A percentile compares a stretch with the other conserved stretches of the same genome.
Conservation (phyloP, 352 stramenopile species). For the Phytopythium kandeliae region DNA sequence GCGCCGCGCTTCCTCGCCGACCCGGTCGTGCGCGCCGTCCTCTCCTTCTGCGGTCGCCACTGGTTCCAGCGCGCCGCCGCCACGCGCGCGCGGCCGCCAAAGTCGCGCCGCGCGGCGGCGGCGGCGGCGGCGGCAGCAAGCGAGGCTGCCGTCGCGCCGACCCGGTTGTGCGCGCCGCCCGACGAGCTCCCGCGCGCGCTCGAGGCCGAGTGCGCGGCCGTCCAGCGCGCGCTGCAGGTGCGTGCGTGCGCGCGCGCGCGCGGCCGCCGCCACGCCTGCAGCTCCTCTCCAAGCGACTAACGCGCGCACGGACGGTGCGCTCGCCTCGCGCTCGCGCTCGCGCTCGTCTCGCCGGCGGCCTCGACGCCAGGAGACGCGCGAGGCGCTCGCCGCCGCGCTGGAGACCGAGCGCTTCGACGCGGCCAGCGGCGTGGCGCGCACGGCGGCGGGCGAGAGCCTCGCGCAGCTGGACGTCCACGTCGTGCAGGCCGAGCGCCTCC, state of each 20-base stretch:
- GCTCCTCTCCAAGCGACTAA: too few relatives aligned
- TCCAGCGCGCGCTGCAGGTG: conserved; percentile 29
- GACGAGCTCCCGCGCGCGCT: conserved; percentile 26
- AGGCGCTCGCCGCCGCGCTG: conserved; percentile 12
- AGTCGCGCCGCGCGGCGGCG: too few relatives aligned
- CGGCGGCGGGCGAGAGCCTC: conserved; percentile 20
- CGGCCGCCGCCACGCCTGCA: too few relatives aligned
- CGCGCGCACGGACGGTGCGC: too few relatives aligned
- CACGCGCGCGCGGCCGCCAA: not conserved
- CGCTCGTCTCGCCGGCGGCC: not conserved
- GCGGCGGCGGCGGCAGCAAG: too few relatives aligned
- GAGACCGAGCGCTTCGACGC: conserved; percentile 24
- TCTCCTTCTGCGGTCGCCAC: conserved; percentile 48
- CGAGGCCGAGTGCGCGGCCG: conserved; percentile 19
- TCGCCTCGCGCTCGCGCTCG: too few relatives aligned
- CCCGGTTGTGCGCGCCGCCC: conserved; percentile 14
- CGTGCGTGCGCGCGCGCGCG: not conserved
- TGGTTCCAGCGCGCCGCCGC: conserved; percentile 38
- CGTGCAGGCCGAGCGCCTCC: conserved; percentile 40
- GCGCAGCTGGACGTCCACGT: conserved; percentile 34
- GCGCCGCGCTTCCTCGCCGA: conserved; percentile 22
- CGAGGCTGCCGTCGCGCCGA: too few relatives aligned
- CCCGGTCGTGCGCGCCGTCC: conserved; percentile 25
- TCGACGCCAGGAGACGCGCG: conserved; percentile 13
- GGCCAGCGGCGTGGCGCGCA: conserved; percentile 19